phyloP scores from a whole-genome alignment of 176 grass and related monocot genomes.

The Tillandsia fasciculata region DNA sequence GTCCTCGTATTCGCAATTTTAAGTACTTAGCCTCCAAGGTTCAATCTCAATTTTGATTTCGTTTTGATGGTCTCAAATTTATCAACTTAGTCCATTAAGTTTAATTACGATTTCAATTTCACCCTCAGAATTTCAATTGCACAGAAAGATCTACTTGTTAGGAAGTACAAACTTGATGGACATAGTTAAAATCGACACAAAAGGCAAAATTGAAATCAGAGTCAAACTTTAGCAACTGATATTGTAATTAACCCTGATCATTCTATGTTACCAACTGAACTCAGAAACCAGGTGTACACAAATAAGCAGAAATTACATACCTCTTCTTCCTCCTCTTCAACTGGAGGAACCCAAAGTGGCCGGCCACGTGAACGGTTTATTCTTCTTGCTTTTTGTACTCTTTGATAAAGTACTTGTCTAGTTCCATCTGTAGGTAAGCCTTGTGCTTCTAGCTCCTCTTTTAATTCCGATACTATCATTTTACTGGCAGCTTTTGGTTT shows the following conservation, averaged over 20 bases:
- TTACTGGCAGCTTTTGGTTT: conserved; percentile 98
- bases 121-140: no score
- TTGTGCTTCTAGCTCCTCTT: conserved; percentile 91
- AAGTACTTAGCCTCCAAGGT: no score
- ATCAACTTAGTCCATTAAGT: no score
- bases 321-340: conserved; percentile 80
- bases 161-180: neutral
- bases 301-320: conserved; percentile 23
- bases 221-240: no score
- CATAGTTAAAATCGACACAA: no score
- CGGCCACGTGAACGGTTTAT: conserved; percentile 87
- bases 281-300: neutral
- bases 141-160: neutral
- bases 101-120: no score
- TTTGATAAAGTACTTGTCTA: conserved; percentile 86
- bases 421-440: conserved; percentile 89
- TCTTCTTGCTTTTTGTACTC: conserved; percentile 97
- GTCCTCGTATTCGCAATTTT: no score
- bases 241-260: no score
- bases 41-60: no score
- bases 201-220: no score
- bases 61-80: no score
- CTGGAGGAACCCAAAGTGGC: conserved; percentile 95
- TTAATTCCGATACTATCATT: conserved; percentile 92
- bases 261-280: neutral